Base-by-base conservation (phyloP, 2,329 filamentous ascomycete genomes). In the Byssothecium circinans region DNA sequence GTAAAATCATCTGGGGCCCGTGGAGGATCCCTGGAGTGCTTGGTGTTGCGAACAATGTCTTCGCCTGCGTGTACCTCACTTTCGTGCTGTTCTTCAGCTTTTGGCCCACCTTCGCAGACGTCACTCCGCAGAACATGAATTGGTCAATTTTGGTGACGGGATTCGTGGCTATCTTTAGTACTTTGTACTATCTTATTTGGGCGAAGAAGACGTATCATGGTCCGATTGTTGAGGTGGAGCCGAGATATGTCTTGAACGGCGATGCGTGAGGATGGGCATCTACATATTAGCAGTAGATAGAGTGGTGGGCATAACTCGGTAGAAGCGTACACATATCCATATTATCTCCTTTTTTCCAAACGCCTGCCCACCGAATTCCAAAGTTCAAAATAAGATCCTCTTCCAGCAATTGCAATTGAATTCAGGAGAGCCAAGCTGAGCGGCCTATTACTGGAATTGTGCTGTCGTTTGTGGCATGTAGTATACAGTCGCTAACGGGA, bases 21-120 rank as follows among this genome's bases (percentile, higher is more conserved):
- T 65, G 59, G 63, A 47, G 51, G 18, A 41, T 63, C 1, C 57
- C 56, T 1, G 57, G 58, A 0, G 36, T 30, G 0, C 18, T 60
- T 0, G 65, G 64, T 1, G 53, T 61, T 11, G 53, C 45, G 0
- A 62, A 65, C 39, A 67, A 65, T 11, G 33, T 48, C 0, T 63
- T 63, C 11, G 53, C 61, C 0, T 61, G 64, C 23, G 22, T 35
- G 0, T 68, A 61, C 41, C 49, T 63, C 5, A 11, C 38, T 1
- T 59, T 67, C 20, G 49, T 67, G 2, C 53, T 65, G 8, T 66
- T 68, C 50, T 66, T 66, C 33, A 59, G 54, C 42, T 64, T 65
- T 27, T 67, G 58, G 61, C 64, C 59, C 1, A 44, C n/a, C 3
- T 54, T 49, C 8, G 46, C 51, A 2, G 33, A 52, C 0, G 60